phyloP scores from a whole-genome alignment of 2,329 filamentous ascomycete genomes.

The Hypoxylon sp. region DNA sequence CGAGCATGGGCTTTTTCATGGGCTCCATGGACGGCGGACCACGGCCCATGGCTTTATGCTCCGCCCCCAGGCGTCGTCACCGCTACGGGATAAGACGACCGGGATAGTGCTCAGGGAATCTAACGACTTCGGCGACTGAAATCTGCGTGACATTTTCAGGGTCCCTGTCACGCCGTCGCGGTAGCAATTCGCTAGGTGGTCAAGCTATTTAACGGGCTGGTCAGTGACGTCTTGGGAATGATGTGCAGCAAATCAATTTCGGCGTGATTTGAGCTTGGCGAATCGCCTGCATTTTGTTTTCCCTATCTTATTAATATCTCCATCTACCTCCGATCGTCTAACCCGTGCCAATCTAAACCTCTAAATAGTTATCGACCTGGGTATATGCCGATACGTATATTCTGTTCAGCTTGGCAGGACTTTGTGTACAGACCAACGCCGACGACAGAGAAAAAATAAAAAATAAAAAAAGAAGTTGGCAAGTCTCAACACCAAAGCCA shows the following conservation, averaged over 20 bases:
- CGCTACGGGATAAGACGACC: conserved; percentile 6
- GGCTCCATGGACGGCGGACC: no score
- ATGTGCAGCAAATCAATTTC: conserved; percentile 24
- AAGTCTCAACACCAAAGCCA: not conserved
- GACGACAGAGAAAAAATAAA: not conserved
- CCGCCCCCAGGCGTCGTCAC: conserved; percentile 30
- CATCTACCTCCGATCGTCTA: conserved; percentile 18
- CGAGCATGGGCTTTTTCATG: no score
- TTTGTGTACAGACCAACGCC: not conserved
- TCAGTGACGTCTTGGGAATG: conserved; percentile 3
- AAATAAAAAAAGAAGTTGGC: not conserved
- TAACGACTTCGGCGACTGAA: not conserved
- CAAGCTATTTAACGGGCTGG: not conserved
- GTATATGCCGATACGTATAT: conserved; percentile 2
- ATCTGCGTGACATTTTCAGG: not conserved
- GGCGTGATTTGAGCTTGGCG: conserved; percentile 18
- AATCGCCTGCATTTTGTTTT: conserved; percentile 5
- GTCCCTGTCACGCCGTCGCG: not conserved
- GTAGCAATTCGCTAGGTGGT: not conserved
- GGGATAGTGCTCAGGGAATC: no score
- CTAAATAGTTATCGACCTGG: conserved; percentile 5
- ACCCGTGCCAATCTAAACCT: conserved; percentile 13
- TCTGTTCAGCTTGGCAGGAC: conserved; percentile 1
- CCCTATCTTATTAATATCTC: conserved; percentile 25
- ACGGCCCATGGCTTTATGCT: no score